Conservation (phyloP, 352 stramenopile genomes). For the Thraustochytrium striatum region DNA sequence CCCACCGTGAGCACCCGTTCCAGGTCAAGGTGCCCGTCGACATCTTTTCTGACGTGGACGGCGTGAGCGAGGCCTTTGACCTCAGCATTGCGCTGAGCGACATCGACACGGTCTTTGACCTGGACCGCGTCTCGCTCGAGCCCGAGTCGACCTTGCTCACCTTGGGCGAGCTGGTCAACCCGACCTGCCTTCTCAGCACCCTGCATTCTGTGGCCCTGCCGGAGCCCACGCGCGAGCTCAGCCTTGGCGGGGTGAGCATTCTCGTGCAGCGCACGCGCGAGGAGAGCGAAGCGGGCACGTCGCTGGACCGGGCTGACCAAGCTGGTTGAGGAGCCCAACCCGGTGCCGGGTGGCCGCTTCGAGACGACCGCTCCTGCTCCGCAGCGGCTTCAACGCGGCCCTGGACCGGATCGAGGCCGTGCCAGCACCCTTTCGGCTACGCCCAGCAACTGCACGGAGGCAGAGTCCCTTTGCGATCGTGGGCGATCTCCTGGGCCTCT, state of each 20-base stretch:
- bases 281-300: neutral
- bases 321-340: too few relatives aligned
- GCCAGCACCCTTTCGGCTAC: neutral
- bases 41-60: neutral
- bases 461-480: neutral
- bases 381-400: neutral
- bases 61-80: neutral
- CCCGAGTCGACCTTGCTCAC: neutral
- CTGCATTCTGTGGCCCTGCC: neutral
- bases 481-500: neutral
- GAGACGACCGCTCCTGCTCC: neutral
- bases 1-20: neutral
- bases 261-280: neutral
- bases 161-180: neutral
- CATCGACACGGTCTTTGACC: neutral
- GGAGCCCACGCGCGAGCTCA: neutral
- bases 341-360: neutral
- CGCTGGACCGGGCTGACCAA: too few relatives aligned
- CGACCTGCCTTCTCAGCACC: neutral
- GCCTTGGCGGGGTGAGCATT: neutral
- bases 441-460: neutral
- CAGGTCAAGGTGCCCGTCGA: neutral
- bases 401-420: conserved; percentile 25
- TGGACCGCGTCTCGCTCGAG: neutral
- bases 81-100: neutral